A percentile compares a stretch with the other conserved stretches of the same genome.
These are phyloP conservation scores for Excoecaria cochinchinensis DNA, from an alignment of 345 rosid species.

Conservation along the genomic window DNA sequence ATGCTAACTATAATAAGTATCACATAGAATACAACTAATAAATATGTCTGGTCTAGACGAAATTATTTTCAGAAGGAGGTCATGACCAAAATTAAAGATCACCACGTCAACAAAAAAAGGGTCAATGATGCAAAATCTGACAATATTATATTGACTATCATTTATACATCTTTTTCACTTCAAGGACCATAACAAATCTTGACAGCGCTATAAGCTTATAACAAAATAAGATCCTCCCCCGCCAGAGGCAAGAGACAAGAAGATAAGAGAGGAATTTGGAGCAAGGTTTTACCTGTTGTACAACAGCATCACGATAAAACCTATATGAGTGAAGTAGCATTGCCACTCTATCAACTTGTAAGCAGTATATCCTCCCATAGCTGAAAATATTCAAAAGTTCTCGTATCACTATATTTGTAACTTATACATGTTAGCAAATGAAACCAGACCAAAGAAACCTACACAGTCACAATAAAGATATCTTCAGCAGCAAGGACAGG, in stretches of 20 bases:
- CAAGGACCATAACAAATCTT: neutral
- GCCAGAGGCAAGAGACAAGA: slow-evolving; percentile 8
- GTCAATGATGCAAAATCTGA: neutral
- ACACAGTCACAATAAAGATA: slow-evolving; percentile 80
- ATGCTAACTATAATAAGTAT: neutral
- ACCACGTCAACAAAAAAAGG: neutral
- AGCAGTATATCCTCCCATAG: slow-evolving; percentile 97
- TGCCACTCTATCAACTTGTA: slow-evolving; percentile 96
- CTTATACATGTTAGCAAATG: slow-evolving; percentile 5
- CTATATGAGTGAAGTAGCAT: slow-evolving; percentile 88
- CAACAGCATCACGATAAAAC: slow-evolving; percentile 94
- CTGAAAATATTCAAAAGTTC: slow-evolving; percentile 46
- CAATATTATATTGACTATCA: no score
- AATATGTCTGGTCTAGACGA: neutral
- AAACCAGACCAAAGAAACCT: slow-evolving; percentile 33
- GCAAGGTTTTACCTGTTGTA: slow-evolving; percentile 65
- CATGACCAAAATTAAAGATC: neutral
- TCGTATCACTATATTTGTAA: slow-evolving; percentile 15
- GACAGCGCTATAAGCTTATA: neutral
- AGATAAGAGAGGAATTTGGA: neutral
- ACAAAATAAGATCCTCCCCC: neutral
- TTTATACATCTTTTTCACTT: no score
- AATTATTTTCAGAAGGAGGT: neutral
- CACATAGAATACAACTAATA: neutral
- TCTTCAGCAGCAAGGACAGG: slow-evolving; percentile 93